Conservation (phyloP, 2,329 filamentous ascomycete species). For the Claviceps arundinis region DNA sequence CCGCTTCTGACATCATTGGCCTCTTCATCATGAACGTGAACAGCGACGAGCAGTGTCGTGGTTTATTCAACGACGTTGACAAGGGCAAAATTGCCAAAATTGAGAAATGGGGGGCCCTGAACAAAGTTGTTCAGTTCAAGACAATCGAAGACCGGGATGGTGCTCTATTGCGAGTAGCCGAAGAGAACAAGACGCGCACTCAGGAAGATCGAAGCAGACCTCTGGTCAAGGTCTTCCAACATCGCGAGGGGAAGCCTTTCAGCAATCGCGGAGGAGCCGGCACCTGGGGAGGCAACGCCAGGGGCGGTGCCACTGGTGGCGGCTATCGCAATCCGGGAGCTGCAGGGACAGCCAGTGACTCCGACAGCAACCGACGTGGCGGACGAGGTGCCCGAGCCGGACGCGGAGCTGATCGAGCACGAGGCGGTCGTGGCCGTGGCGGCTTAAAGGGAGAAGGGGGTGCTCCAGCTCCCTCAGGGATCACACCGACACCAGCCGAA, state of each 20-base stretch:
- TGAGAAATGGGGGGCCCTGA: slow-evolving; percentile 64
- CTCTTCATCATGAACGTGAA: slow-evolving; percentile 84
- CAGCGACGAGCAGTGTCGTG: slow-evolving; percentile 68
- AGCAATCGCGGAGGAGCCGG: slow-evolving; percentile 50
- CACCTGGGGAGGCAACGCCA: slow-evolving; percentile 52
- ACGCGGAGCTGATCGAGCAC: slow-evolving; percentile 44
- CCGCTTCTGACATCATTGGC: slow-evolving; percentile 58
- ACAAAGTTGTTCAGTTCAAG: slow-evolving; percentile 79
- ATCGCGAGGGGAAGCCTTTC: slow-evolving; percentile 44
- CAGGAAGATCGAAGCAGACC: slow-evolving; percentile 66
- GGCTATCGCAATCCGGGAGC: slow-evolving; percentile 77
- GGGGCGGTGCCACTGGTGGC: slow-evolving; percentile 47
- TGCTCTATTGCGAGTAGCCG: slow-evolving; percentile 60
- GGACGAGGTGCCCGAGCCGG: slow-evolving; percentile 44
- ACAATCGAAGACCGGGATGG: slow-evolving; percentile 66
- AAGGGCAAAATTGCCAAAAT: slow-evolving; percentile 66
- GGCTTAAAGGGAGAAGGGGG: slow-evolving; percentile 47
- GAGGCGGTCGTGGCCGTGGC: slow-evolving; percentile 41
- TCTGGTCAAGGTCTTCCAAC: slow-evolving; percentile 71
- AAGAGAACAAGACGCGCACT: slow-evolving; percentile 61
- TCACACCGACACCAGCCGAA: slow-evolving; percentile 34
- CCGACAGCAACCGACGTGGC: slow-evolving; percentile 42
- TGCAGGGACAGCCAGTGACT: slow-evolving; percentile 62
- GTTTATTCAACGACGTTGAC: slow-evolving; percentile 74
- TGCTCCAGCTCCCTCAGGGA: slow-evolving; percentile 37